phyloP scores from a whole-genome alignment of 805 yeast species.

The Candida jianshihensis region DNA sequence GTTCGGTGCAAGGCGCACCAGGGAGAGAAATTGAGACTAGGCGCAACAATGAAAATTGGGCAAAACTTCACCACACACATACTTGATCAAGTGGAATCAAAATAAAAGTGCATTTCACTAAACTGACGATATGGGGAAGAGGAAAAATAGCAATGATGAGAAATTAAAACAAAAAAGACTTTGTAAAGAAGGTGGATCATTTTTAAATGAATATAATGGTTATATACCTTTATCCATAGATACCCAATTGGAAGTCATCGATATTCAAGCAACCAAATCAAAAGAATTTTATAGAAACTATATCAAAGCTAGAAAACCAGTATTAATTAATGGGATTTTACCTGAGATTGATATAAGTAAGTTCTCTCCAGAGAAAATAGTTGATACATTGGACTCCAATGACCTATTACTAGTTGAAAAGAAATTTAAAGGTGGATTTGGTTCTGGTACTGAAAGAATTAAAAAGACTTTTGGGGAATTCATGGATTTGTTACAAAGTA shows the following conservation, averaged over 20 bases:
- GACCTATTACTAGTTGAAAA: slow-evolving; percentile 48
- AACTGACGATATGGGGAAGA: too few species aligned
- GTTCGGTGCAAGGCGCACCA: too few species aligned
- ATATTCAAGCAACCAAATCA: slow-evolving; percentile 1
- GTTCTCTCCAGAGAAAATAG: slow-evolving; percentile 31
- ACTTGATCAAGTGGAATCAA: too few species aligned
- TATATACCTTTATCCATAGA: slow-evolving; percentile 4
- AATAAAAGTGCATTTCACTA: too few species aligned
- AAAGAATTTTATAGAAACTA: slow-evolving; percentile 10
- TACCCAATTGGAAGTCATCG: slow-evolving; percentile 1
- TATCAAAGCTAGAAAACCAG: slow-evolving; percentile 33
- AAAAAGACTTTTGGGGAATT: slow-evolving; percentile 46
- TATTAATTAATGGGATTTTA: slow-evolving; percentile 35
- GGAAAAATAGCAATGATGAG: too few species aligned
- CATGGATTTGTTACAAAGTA: slow-evolving; percentile 29
- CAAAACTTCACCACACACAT: too few species aligned
- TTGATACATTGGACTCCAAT: slow-evolving; percentile 29
- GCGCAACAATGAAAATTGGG: too few species aligned
- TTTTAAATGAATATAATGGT: slow-evolving; percentile 8
- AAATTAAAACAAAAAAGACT: too few species aligned
- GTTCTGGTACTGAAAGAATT: slow-evolving; percentile 51
- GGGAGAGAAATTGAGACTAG: too few species aligned
- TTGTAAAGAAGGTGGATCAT: too few species aligned
- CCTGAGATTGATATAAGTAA: slow-evolving; percentile 27
- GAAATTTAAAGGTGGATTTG: slow-evolving; percentile 56